These are phyloP conservation scores for Tylopilus cervinicoccineus DNA, from an alignment of 768 basidiomycete species.

Conservation along the genomic window DNA sequence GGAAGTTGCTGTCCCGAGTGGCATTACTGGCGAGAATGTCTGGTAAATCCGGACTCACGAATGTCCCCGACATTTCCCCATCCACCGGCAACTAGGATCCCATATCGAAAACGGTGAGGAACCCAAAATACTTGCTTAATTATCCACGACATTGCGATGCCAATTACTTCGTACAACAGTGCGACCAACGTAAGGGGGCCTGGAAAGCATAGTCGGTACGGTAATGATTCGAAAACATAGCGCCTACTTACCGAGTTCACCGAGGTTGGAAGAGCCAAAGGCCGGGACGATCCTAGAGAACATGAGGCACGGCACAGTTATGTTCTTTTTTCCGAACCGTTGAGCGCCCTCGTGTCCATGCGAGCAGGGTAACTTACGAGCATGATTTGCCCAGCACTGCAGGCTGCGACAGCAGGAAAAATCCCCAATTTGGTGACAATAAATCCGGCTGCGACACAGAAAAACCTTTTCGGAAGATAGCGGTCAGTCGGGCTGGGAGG, in stretches of 20 bases:
- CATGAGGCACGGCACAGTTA: constrained; percentile 59
- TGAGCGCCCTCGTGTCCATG: not conserved
- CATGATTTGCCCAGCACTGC: constrained; percentile 56
- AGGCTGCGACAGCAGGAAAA: constrained; percentile 54
- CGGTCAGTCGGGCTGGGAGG: not conserved
- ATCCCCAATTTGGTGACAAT: constrained; percentile 56
- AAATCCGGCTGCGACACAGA: constrained; percentile 55
- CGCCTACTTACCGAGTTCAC: constrained; percentile 42
- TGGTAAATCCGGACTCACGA: constrained; percentile 39
- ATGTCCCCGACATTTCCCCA: constrained; percentile 72
- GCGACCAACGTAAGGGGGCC: constrained; percentile 65
- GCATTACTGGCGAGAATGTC: not conserved
- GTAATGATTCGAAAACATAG: not conserved
- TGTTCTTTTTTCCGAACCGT: constrained; percentile 40
- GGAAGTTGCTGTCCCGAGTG: constrained; percentile 48
- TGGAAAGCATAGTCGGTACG: constrained; percentile 17
- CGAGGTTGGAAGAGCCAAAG: constrained; percentile 54
- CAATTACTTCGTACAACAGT: constrained; percentile 53
- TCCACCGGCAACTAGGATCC: constrained; percentile 63
- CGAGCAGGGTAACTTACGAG: constrained; percentile 34
- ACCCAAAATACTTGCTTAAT: constrained; percentile 68
- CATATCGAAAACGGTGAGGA: constrained; percentile 71
- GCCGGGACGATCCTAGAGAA: constrained; percentile 72
- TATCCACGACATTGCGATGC: constrained; percentile 50
- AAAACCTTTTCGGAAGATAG: constrained; percentile 35